Conservation (phyloP, 345 rosid species). For the Gossypium anomalum region DNA sequence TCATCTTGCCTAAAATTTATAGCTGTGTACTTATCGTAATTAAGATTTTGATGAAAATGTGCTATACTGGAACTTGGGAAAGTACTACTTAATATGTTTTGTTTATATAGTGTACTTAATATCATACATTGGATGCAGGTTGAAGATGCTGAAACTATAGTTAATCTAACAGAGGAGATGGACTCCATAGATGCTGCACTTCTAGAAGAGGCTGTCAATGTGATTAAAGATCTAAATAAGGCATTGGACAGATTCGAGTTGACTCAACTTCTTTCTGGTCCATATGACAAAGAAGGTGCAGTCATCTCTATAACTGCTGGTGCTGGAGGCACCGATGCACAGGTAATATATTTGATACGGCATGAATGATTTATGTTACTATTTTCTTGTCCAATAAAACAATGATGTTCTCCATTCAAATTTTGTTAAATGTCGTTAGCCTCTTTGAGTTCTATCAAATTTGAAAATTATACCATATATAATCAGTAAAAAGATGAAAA, state of each 20-base stretch:
- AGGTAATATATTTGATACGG: constrained; percentile 41
- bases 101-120: not conserved
- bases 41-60: constrained; percentile 5
- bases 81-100: not conserved
- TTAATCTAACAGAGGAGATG: constrained; percentile 87
- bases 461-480: too few relatives aligned
- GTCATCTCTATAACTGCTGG: constrained; percentile 83
- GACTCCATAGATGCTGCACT: constrained; percentile 73
- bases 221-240: constrained; percentile 63
- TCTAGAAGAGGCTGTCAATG: constrained; percentile 72
- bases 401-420: not conserved
- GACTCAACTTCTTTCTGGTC: constrained; percentile 91
- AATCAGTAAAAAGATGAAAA: too few relatives aligned
- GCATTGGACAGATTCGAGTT: constrained; percentile 70
- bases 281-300: constrained; percentile 92
- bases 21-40: not conserved
- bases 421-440: not conserved
- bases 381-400: not conserved
- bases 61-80: not conserved
- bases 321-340: constrained; percentile 99
- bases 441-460: not conserved
- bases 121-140: constrained; percentile 40
- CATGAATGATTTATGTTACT: not conserved
- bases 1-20: too few relatives aligned
- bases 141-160: constrained; percentile 90